These are phyloP conservation scores for Auriscalpium vulgare DNA, from an alignment of 768 basidiomycete species.

Conservation along the genomic window DNA sequence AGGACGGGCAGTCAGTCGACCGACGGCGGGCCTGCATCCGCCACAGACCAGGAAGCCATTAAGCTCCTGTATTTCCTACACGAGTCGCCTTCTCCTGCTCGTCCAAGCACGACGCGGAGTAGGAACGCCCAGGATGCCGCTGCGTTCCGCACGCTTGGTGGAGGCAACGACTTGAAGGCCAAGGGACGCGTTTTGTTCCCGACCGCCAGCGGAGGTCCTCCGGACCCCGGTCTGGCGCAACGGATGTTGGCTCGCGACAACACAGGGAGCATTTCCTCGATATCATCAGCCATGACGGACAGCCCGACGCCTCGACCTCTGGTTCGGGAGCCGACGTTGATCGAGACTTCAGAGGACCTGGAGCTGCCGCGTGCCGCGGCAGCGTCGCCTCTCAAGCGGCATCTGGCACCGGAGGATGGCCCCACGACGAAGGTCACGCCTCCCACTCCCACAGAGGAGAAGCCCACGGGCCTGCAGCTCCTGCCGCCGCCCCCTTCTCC, in stretches of 20 bases:
- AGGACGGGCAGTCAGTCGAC: conserved; percentile 15
- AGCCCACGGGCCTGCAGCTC: background rate
- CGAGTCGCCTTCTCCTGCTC: conserved; percentile 75
- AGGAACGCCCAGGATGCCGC: conserved; percentile 43
- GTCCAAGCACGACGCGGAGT: conserved; percentile 41
- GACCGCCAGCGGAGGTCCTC: conserved; percentile 17
- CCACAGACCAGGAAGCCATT: conserved; percentile 76
- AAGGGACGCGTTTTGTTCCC: conserved; percentile 71
- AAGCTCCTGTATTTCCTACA: conserved; percentile 80
- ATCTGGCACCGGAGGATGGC: background rate
- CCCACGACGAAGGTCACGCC: conserved; percentile 13
- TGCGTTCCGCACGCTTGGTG: conserved; percentile 50
- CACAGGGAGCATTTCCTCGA: conserved; percentile 37
- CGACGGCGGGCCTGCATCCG: conserved; percentile 30
- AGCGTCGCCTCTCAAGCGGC: background rate
- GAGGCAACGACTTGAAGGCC: conserved; percentile 40
- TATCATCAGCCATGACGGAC: conserved; percentile 20
- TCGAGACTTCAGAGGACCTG: conserved; percentile 3
- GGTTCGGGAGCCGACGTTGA: conserved; percentile 6
- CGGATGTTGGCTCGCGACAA: conserved; percentile 23
- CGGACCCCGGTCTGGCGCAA: conserved; percentile 6
- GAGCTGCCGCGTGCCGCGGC: conserved; percentile 3
- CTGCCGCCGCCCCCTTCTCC: conserved; percentile 10
- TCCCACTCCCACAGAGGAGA: conserved; percentile 12
- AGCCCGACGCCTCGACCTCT: conserved; percentile 1